Conservation (phyloP, 768 basidiomycete species). For the Naganishia vaughanmartiniae region DNA sequence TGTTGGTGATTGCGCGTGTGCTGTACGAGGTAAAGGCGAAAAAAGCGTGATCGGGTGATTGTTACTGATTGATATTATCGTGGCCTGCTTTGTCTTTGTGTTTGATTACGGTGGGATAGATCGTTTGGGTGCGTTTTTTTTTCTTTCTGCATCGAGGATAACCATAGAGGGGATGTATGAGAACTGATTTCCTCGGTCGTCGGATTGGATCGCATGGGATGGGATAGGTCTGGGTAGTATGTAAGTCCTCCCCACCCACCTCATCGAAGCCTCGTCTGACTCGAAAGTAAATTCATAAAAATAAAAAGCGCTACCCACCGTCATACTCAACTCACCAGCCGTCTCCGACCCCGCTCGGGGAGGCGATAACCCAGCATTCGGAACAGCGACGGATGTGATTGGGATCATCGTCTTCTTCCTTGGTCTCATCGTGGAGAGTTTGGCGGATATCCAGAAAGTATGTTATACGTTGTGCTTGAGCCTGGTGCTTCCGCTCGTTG, state of each 20-base stretch:
- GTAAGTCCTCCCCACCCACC: conserved; percentile 26
- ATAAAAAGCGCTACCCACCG: conserved; percentile 58
- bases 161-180: background rate
- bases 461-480: background rate
- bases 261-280: too few species aligned
- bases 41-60: too few species aligned
- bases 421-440: conserved; percentile 61
- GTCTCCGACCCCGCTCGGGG: conserved; percentile 57
- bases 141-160: background rate
- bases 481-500: too few species aligned
- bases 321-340: conserved; percentile 67
- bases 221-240: conserved; percentile 58
- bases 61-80: too few species aligned
- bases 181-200: background rate
- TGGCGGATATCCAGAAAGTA: conserved; percentile 62
- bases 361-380: conserved; percentile 62
- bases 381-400: conserved; percentile 63
- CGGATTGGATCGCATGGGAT: background rate
- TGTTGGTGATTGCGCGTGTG: too few species aligned
- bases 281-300: too few species aligned
- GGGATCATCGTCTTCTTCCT: conserved; percentile 64
- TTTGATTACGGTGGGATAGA: background rate
- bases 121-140: background rate
- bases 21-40: too few species aligned
- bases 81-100: too few species aligned